Percentiles rank a stretch among this genome's conserved stretches.
Conservation (phyloP, 129 eudicot species). For the Artemisia tridentata region DNA sequence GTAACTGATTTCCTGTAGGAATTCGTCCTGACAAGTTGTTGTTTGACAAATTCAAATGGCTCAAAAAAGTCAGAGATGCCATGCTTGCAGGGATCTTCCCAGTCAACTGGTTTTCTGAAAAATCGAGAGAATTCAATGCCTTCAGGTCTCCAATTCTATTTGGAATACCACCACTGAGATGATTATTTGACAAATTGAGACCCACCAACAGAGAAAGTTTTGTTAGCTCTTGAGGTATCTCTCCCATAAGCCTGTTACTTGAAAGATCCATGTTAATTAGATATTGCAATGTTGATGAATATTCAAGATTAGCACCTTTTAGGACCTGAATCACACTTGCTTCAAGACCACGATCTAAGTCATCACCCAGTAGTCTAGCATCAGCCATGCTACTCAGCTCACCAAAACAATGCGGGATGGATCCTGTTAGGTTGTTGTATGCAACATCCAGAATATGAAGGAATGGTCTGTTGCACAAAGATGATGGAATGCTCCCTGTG, state of each 20-base stretch:
- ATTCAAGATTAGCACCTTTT: background rate
- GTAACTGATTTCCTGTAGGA: too few relatives aligned
- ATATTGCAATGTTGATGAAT: background rate
- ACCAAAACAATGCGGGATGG: background rate
- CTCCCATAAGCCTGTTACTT: background rate
- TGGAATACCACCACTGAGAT: background rate
- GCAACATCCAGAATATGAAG: conserved; percentile 11
- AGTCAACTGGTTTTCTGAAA: background rate
- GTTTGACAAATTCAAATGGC: too few relatives aligned
- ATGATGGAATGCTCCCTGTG: conserved; percentile 7
- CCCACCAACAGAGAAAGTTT: conserved; percentile 3
- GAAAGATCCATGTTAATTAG: conserved; percentile 22
- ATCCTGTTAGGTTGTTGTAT: conserved; percentile 14
- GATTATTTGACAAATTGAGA: conserved; percentile 20
- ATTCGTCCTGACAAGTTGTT: too few relatives aligned
- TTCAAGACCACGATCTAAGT: too few relatives aligned
- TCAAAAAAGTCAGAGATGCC: background rate
- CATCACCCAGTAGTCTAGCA: background rate
- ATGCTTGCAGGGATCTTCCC: background rate
- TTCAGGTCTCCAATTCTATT: background rate
- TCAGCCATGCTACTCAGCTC: background rate
- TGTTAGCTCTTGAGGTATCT: conserved; percentile 1
- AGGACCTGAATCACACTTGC: background rate
- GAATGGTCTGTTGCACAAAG: background rate
- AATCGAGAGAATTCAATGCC: background rate